Evolutionary conservation across 768 basidiomycete genomes (phyloP).

Genomic region (Suillus alpinus): DNA sequence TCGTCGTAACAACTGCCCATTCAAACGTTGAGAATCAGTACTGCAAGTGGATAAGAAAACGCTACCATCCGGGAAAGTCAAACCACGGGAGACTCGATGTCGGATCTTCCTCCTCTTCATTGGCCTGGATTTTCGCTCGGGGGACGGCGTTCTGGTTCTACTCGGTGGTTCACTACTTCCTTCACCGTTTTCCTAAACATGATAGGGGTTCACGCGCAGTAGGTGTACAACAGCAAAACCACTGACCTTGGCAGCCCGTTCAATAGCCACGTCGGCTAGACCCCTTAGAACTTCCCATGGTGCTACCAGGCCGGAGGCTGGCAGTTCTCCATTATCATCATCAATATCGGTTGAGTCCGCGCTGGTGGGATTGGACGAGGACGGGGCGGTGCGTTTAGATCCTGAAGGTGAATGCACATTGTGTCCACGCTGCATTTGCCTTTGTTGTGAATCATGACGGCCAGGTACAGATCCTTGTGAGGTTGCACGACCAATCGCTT

Average conservation of each 20-base stretch:
- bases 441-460: conserved; percentile 45
- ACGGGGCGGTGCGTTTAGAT: conserved; percentile 59
- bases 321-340: conserved; percentile 76
- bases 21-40: conserved; percentile 7
- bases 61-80: conserved; percentile 78
- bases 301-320: conserved; percentile 77
- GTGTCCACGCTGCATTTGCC: conserved; percentile 25
- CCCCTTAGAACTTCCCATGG: conserved; percentile 85
- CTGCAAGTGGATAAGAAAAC: neutral
- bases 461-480: conserved; percentile 53
- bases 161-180: conserved; percentile 69
- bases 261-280: conserved; percentile 77
- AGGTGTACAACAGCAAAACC: neutral
- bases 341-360: conserved; percentile 84
- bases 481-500: conserved; percentile 45
- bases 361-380: conserved; percentile 68
- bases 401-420: conserved; percentile 31
- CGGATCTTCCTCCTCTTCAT: conserved; percentile 70
- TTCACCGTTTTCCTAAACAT: conserved; percentile 68
- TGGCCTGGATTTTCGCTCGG: conserved; percentile 66
- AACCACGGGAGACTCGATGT: conserved; percentile 54
- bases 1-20: conserved; percentile 74
- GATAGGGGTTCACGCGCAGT: conserved; percentile 4
- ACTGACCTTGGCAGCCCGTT: conserved; percentile 72
- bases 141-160: conserved; percentile 69